Conservation (phyloP, 192 early-diverging fungal species). For the Backusella luteola region DNA sequence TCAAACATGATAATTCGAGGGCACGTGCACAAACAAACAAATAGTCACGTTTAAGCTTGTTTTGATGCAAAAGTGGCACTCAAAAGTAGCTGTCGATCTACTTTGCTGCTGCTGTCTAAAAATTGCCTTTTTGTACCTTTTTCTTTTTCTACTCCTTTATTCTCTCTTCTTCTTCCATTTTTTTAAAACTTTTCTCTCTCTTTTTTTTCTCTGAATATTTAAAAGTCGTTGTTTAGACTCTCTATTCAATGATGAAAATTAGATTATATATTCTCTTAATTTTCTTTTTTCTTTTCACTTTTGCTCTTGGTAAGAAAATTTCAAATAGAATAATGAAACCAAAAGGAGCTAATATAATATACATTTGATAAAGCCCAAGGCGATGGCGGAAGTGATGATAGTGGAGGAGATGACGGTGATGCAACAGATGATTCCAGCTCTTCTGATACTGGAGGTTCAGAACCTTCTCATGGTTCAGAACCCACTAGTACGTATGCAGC, state of each 20-base stretch:
- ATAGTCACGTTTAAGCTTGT: not conserved
- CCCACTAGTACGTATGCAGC: not conserved
- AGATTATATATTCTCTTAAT: not conserved
- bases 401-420: not conserved
- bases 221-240: not conserved
- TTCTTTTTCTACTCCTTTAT: not conserved
- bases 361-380: not conserved
- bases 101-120: constrained; percentile 1
- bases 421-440: not conserved
- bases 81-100: constrained; percentile 2
- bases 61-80: not conserved
- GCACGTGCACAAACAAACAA: not conserved
- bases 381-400: not conserved
- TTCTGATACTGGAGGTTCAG: not conserved
- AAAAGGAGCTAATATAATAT: not conserved
- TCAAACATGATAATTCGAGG: not conserved
- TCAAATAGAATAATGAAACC: not conserved
- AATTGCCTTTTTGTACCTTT: not conserved
- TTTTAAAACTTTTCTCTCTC: not conserved
- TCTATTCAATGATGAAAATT: constrained; percentile 1
- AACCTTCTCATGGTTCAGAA: not conserved
- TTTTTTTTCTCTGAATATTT: not conserved
- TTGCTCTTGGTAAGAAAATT: not conserved
- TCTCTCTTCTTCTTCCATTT: not conserved
- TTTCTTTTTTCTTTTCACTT: not conserved